Evolutionary conservation across 176 grass and related monocot genomes (phyloP), one percentile per base, ranked within the genome.

Genomic region (Oryza brachyantha): DNA sequence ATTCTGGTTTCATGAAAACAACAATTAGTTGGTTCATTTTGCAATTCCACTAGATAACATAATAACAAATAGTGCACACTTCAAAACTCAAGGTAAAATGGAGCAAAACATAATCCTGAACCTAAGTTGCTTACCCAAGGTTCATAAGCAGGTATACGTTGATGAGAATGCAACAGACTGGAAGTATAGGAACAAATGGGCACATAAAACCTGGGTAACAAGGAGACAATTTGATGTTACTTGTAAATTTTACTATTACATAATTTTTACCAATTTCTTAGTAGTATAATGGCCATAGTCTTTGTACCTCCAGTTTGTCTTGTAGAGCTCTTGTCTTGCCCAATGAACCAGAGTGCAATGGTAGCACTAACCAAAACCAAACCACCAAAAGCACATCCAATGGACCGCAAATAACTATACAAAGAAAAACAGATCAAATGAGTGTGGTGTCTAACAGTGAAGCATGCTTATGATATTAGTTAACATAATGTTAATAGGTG

Each of bases 121-220:
- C 19, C 13, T 25, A 82, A 26, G 35, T 72, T 81, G 16, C 85
- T 77, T 48, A 83, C 85, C 85, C 79, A 3, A 96, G 85, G 79
- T 88, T 90, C 81, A 96, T 87, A 57, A 96, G 87, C 61, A 96
- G 83, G 73, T 96, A 96, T 38, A 72, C 54, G 14, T 96, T 96
- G 83, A 96, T 24, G 62, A 88, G 77, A 48, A 96, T 96, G 82
- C 90, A 96, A 65, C 87, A 89, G 21, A 88, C 12, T 26, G 93
- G 93, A 66, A 96, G 83, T 63, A 87, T 40, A 61, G 93, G 93
- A 54, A 96, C 87, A 83, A 90, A 88, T n/a, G 90, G 93, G 75
- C 93, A 96, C 82, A 84, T 81, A 58, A 96, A 96, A 90, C 87
- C 93, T 92, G 22, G 63, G 61, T 75, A 11, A 79, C 71, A 61